Percentiles rank a stretch among this genome's conserved stretches.
Conservation (phyloP, 306 rosid genomes). For the Vachellia pachyceras region DNA sequence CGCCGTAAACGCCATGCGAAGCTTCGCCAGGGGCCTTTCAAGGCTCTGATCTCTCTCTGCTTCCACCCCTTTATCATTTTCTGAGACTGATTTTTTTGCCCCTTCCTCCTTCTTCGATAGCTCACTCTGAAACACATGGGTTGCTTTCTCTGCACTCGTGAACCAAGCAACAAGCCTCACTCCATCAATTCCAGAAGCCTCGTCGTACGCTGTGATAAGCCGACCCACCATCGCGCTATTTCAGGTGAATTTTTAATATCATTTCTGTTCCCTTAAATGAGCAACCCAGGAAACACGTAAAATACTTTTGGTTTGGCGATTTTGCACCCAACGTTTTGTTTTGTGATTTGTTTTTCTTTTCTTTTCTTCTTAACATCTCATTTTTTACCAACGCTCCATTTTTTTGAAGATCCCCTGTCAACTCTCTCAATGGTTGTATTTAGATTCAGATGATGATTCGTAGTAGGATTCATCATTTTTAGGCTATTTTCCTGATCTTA, state of each 20-base stretch:
- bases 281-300: too few species aligned
- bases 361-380: too few species aligned
- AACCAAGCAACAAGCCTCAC: constrained; percentile 48
- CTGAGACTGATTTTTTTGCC: background rate
- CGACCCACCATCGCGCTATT: constrained; percentile 9
- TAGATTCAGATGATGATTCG: too few species aligned
- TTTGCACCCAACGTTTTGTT: background rate
- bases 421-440: too few species aligned
- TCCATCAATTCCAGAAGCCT: constrained; percentile 11
- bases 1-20: background rate
- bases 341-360: too few species aligned
- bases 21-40: background rate
- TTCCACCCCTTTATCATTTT: background rate
- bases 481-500: too few species aligned
- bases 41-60: background rate
- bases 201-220: constrained; percentile 27
- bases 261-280: too few species aligned
- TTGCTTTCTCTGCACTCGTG: constrained; percentile 64
- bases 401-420: too few species aligned
- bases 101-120: background rate
- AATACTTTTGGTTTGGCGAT: too few species aligned
- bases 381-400: too few species aligned
- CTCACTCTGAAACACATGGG: constrained; percentile 55
- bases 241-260: background rate
- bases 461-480: too few species aligned